Evolutionary conservation across 2,329 filamentous ascomycete genomes (phyloP).

Genomic region (Cladobotryum protrusum): DNA sequence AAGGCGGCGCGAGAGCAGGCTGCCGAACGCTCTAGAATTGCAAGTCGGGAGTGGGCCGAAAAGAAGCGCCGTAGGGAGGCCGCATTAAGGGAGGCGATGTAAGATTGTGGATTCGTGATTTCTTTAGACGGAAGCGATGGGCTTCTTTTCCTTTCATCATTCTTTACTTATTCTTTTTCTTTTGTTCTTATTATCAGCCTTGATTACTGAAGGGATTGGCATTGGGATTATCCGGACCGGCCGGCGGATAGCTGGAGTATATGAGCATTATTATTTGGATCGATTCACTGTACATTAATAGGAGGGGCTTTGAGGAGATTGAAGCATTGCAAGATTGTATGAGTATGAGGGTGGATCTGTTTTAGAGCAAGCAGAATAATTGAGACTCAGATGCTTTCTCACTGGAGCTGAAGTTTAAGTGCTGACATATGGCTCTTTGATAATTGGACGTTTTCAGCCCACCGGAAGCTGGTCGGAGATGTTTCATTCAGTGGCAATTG

Average conservation of each 20-base stretch:
- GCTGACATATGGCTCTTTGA: too few relatives aligned
- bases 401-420: too few relatives aligned
- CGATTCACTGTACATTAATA: background rate
- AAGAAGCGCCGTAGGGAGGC: constrained; percentile 43
- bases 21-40: constrained; percentile 53
- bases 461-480: too few relatives aligned
- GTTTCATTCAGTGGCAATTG: too few relatives aligned
- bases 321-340: background rate
- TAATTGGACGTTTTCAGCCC: too few relatives aligned
- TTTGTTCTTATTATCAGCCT: constrained; percentile 1
- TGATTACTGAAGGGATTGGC: background rate
- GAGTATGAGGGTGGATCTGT: background rate
- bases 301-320: background rate
- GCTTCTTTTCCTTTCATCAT: background rate
- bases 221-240: background rate
- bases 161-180: background rate
- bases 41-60: constrained; percentile 57
- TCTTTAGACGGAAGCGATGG: background rate
- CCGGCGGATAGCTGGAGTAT: background rate
- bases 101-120: background rate
- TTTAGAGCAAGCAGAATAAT: too few relatives aligned
- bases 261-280: background rate
- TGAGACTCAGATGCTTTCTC: too few relatives aligned
- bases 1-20: constrained; percentile 53
- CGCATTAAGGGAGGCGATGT: constrained; percentile 1